Base-by-base conservation (phyloP, 768 basidiomycete genomes). In the Kondoa subrosea region DNA sequence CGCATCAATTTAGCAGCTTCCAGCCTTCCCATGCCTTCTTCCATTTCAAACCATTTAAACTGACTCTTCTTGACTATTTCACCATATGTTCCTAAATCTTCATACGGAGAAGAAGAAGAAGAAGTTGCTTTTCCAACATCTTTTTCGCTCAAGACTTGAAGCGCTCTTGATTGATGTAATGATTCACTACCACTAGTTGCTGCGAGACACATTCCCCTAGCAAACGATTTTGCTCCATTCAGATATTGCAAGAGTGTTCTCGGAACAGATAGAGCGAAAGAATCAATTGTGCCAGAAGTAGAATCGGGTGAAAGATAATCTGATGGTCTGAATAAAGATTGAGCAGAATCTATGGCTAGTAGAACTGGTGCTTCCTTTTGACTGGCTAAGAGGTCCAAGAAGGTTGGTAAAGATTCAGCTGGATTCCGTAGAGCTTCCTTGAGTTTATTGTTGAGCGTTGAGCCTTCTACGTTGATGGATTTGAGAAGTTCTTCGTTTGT, bases 341-440 rank as follows among this genome's bases (percentile, higher is more conserved):
- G 65, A 8, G 31, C 66, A 2, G 56, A 31, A 50, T 69, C 69
- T 57, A 69, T 56, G n/a, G 69, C 69, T 1, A 69, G 26, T 15
- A 69, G 65, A 12, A 69, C 16, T 16, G 69, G 69, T 34, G 34
- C 30, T 32, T 50, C 40, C 21, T 8, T 8, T 50, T 50, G n/a
- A n/a, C n/a, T 50, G 40, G 40, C 40, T 50, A 50, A 21, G 21
- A 50, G 40, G 40, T 8, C 21, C 40, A 50, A 50, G 21, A 50
- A 50, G 21, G 40, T 50, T 8, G 40, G 21, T 50, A 50, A 21
- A 50, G 12, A 8, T 8, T 50, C 21, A 8, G 40, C 12, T 50
- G 8, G 40, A 50, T 50, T 21, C 12, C 8, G 40, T 50, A 50
- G 40, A 50, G 40, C 40, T 8, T 50, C 21, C 8, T 8, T 21